Base-by-base conservation (phyloP, 2,329 filamentous ascomycete species). In the Hirsutella thompsonii region DNA sequence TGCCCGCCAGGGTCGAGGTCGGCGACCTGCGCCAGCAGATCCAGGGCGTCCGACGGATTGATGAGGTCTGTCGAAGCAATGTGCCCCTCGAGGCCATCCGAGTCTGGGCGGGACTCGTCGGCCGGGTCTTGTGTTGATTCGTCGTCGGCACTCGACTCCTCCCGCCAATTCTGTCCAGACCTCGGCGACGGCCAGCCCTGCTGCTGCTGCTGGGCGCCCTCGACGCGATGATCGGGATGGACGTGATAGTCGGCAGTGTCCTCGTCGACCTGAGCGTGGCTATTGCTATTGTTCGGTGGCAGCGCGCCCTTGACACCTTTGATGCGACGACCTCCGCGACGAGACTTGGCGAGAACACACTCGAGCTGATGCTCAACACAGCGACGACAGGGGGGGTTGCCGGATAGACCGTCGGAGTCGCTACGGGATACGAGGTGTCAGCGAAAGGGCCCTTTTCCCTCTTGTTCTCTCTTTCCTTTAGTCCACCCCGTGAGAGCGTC, bases 1-100 rank as follows among this genome's bases (percentile, higher is more conserved):
- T 46, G 48, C 13, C 43, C 44, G 11, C 51, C 47, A 1, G 54
- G 52, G 6, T 63, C 59, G 36, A 64, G 49, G 34, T 64, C 58
- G 29, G 63, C 62, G 4, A 63, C 62, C 41, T 64, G 62, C 21
- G 61, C 62, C 20, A 66, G 45, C 16, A 66, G 44, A 40, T 65
- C 58, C 36, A 66, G 48, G 0, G 63, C 63, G 39, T 66, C 63
- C 1, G 63, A 65, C 2, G 62, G 63, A 16, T 64, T 63, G 28
- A 65, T 48, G 2, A 66, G 52, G 44, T 66, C 62, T 0, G 58
- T 57, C 0, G 62, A 59, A 1, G 60, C 60, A 42, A 65, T 63
- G 35, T 60, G 60, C 21, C 62, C 62, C 33, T 64, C 60, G 5
- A 65, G 55, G 4, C 47, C 46, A 19, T 48, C 38, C 13, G 47